These are phyloP conservation scores for Pholiota adiposa DNA, from an alignment of 1,284 basidiomycete species.

Conservation along the genomic window DNA sequence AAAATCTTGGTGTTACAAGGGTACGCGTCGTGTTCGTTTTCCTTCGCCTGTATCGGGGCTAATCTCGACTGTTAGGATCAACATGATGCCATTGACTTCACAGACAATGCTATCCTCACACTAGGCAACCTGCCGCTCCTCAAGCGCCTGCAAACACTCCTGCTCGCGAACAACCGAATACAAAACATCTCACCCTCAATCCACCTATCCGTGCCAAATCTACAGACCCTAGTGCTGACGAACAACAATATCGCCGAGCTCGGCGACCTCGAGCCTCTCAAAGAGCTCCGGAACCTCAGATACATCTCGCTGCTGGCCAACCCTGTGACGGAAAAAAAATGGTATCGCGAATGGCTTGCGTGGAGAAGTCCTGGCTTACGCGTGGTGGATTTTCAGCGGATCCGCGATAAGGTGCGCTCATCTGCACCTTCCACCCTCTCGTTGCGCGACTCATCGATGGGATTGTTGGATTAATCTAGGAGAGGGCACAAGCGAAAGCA, in stretches of 20 bases:
- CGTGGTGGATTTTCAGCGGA: slow-evolving; percentile 95
- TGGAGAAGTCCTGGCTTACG: slow-evolving; percentile 84
- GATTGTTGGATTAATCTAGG: slow-evolving; percentile 48
- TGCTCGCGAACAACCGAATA: slow-evolving; percentile 90
- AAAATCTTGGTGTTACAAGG: slow-evolving; percentile 98
- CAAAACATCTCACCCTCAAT: slow-evolving; percentile 81
- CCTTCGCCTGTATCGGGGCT: slow-evolving; percentile 18
- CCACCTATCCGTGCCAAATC: slow-evolving; percentile 82
- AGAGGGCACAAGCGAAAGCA: slow-evolving; percentile 74
- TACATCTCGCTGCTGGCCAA: slow-evolving; percentile 90
- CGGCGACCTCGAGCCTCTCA: slow-evolving; percentile 86
- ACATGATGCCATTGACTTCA: slow-evolving; percentile 94
- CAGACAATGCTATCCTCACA: slow-evolving; percentile 91
- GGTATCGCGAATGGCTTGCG: slow-evolving; percentile 95
- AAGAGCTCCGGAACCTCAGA: slow-evolving; percentile 77
- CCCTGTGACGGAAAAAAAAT: slow-evolving; percentile 91
- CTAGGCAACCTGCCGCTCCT: slow-evolving; percentile 88
- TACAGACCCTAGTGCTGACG: slow-evolving; percentile 79
- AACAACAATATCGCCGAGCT: slow-evolving; percentile 78
- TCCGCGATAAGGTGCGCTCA: slow-evolving; percentile 89
- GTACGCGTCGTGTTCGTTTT: slow-evolving; percentile 47
- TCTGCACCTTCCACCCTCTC: slow-evolving; percentile 32
- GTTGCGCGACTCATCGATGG: slow-evolving; percentile 16
- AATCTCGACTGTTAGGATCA: slow-evolving; percentile 63
- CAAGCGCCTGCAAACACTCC: slow-evolving; percentile 78